Evolutionary conservation across 2,329 filamentous ascomycete species (phyloP).

Genomic region (Calonectria pseudoreteaudii): DNA sequence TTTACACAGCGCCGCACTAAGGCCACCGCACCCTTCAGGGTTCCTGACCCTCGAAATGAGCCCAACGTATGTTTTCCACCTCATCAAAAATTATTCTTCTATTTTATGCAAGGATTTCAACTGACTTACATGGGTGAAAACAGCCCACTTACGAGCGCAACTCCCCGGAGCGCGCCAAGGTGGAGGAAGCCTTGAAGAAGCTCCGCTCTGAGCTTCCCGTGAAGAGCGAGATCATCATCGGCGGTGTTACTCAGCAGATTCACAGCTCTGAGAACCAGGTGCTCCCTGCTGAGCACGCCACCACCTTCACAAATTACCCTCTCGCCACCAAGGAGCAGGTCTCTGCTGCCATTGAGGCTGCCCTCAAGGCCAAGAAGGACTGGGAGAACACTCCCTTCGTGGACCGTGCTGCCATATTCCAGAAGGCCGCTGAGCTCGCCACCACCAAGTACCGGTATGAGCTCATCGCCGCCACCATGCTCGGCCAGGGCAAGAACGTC

Average conservation of each 20-base stretch:
- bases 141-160: slow-evolving; percentile 47
- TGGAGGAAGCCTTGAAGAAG: slow-evolving; percentile 45
- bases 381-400: slow-evolving; percentile 91
- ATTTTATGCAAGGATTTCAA: neutral
- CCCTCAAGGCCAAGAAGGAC: slow-evolving; percentile 82
- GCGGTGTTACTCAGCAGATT: slow-evolving; percentile 43
- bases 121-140: neutral
- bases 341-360: slow-evolving; percentile 78
- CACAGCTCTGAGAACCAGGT: slow-evolving; percentile 44
- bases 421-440: slow-evolving; percentile 93
- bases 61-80: slow-evolving; percentile 43
- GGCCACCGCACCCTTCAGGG: slow-evolving; percentile 45
- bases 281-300: slow-evolving; percentile 49
- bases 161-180: slow-evolving; percentile 45
- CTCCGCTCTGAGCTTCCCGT: slow-evolving; percentile 47
- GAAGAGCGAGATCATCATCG: slow-evolving; percentile 47
- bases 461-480: slow-evolving; percentile 94
- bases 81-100: too few species aligned
- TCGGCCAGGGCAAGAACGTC: slow-evolving; percentile 97
- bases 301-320: slow-evolving; percentile 50
- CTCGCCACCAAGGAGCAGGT: slow-evolving; percentile 49
- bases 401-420: slow-evolving; percentile 91
- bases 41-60: slow-evolving; percentile 48
- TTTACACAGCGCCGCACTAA: slow-evolving; percentile 40
- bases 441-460: slow-evolving; percentile 94